Evolutionary conservation across 1,139 yeast genomes (phyloP).

Genomic region (Sugiyamaella paludigena): DNA sequence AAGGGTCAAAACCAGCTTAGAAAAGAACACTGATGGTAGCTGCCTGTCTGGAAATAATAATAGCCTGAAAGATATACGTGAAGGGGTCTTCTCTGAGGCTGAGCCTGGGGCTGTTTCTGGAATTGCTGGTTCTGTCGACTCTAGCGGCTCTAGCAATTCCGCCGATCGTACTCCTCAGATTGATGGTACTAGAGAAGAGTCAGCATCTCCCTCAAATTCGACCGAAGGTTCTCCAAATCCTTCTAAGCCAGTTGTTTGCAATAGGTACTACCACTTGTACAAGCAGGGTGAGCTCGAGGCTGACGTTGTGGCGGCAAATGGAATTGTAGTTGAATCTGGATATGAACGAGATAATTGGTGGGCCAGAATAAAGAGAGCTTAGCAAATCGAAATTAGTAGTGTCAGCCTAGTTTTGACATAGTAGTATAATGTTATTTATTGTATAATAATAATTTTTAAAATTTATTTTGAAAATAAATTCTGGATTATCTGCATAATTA

Average conservation of each 20-base stretch:
- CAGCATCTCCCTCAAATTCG: constrained; percentile 24
- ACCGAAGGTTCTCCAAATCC: constrained; percentile 20
- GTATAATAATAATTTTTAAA: no score
- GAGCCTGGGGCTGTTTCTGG: no score
- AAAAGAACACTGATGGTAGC: constrained; percentile 13
- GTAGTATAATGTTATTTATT: no score
- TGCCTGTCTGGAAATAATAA: no score
- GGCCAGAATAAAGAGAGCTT: constrained; percentile 45
- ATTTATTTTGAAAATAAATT: no score
- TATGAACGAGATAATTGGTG: constrained; percentile 97
- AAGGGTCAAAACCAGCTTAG: constrained; percentile 15
- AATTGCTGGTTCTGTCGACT: no score
- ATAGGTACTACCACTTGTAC: constrained; percentile 86
- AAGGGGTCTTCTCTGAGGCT: constrained; percentile 5
- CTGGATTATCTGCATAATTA: no score
- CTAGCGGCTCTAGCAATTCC: no score
- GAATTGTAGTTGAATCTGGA: constrained; percentile 62
- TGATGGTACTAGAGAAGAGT: no score
- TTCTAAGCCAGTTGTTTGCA: constrained; percentile 49
- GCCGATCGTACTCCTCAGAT: no score
- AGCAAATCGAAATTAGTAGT: neutral
- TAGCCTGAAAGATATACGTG: constrained; percentile 26
- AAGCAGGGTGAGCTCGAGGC: constrained; percentile 74
- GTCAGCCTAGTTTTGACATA: no score
- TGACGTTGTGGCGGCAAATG: constrained; percentile 70